Evolutionary conservation across 2,329 filamentous ascomycete genomes (phyloP).

Genomic region (Diplodia scrobiculata): DNA sequence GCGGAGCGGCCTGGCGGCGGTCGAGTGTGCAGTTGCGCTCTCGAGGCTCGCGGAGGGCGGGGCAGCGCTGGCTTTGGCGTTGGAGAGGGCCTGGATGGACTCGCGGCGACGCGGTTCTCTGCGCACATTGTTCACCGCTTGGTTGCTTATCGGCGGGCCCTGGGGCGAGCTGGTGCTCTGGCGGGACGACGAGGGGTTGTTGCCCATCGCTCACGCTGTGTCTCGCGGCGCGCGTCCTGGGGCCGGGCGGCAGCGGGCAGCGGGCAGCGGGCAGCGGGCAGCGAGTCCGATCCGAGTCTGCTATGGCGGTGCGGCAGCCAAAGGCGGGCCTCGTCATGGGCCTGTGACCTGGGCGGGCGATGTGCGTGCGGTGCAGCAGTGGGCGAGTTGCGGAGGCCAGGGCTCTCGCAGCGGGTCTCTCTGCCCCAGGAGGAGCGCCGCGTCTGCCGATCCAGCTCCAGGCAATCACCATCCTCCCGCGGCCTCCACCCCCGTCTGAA

Average conservation of each 20-base stretch:
- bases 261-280: slow-evolving; percentile 21
- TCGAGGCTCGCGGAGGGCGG: slow-evolving; percentile 45
- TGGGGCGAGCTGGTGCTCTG: slow-evolving; percentile 32
- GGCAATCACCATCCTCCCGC: slow-evolving; percentile 22
- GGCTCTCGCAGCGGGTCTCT: slow-evolving; percentile 5
- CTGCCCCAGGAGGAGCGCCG: slow-evolving; percentile 14
- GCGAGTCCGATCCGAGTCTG: slow-evolving; percentile 17
- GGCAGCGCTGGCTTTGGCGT: slow-evolving; percentile 43
- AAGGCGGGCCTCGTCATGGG: slow-evolving; percentile 17
- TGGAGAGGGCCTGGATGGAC: slow-evolving; percentile 46
- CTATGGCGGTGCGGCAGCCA: slow-evolving; percentile 8
- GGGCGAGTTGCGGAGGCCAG: slow-evolving; percentile 22
- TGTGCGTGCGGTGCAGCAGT: slow-evolving; percentile 21
- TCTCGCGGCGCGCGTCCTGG: slow-evolving; percentile 21
- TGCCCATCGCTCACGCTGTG: slow-evolving; percentile 37
- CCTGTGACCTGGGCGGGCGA: slow-evolving; percentile 10
- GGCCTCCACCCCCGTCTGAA: slow-evolving; percentile 16
- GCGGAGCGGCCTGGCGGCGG: slow-evolving; percentile 33
- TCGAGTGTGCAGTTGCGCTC: slow-evolving; percentile 38
- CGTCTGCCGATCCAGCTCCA: slow-evolving; percentile 22
- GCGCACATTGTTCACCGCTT: slow-evolving; percentile 35
- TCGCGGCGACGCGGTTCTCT: slow-evolving; percentile 44
- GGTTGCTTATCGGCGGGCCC: slow-evolving; percentile 31
- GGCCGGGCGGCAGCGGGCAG: slow-evolving; percentile 9
- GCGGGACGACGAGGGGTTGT: slow-evolving; percentile 42